These are phyloP conservation scores for Parastagonospora avenae DNA, from an alignment of 2,329 filamentous ascomycete species.

Conservation along the genomic window DNA sequence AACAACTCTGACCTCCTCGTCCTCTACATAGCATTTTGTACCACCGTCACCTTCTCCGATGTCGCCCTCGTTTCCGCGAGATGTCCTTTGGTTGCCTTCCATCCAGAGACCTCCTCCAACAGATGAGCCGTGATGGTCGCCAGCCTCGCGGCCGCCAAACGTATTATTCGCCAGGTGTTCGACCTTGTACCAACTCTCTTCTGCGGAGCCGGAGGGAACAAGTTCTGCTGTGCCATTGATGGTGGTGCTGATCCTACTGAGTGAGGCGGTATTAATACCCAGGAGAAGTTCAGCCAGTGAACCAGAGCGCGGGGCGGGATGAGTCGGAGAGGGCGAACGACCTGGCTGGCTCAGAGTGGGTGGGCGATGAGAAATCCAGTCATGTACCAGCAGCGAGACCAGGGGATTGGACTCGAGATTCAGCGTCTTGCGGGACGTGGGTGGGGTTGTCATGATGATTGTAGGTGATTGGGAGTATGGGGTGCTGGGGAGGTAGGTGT, in stretches of 20 bases:
- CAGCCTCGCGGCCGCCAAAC: conserved; percentile 60
- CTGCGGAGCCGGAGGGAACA: conserved; percentile 72
- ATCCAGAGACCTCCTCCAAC: conserved; percentile 50
- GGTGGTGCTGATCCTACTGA: conserved; percentile 88
- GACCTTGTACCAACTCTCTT: conserved; percentile 83
- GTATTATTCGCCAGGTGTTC: conserved; percentile 92
- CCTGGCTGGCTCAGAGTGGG: conserved; percentile 65
- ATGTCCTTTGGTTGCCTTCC: no score
- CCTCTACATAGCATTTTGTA: conserved; percentile 72
- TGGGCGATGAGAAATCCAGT: conserved; percentile 94
- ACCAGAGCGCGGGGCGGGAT: conserved; percentile 59
- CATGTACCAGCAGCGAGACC: conserved; percentile 93
- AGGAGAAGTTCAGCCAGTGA: conserved; percentile 82
- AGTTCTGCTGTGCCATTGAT: conserved; percentile 88
- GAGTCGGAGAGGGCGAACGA: conserved; percentile 66
- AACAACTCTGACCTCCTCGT: conserved; percentile 84
- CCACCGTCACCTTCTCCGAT: conserved; percentile 51
- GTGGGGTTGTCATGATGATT: conserved; percentile 91
- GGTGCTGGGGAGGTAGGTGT: conserved; percentile 84
- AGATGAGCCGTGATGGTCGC: conserved; percentile 35
- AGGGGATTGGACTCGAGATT: conserved; percentile 85
- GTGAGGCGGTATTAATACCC: conserved; percentile 86
- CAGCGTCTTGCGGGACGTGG: conserved; percentile 75
- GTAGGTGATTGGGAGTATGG: conserved; percentile 69
- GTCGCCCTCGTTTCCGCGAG: conserved; percentile 33